Conservation (phyloP, 2,329 filamentous ascomycete genomes). For the Phyllosticta ampelicida region DNA sequence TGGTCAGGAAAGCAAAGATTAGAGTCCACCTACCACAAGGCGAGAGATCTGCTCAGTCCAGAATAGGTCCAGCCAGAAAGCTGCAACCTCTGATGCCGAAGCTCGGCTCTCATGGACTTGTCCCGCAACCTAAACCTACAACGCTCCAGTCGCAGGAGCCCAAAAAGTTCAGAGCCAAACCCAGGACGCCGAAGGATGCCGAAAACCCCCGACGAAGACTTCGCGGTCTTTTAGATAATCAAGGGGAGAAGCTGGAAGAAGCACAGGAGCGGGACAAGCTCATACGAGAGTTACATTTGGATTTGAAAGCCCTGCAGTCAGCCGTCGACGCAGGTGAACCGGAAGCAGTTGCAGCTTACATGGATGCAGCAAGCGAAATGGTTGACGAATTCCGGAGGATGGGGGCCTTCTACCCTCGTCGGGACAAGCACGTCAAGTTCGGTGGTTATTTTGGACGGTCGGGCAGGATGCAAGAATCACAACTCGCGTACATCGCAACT, state of each 20-base stretch:
- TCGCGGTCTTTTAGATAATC: slow-evolving; percentile 4
- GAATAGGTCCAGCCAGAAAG: not conserved
- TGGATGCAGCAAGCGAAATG: slow-evolving; percentile 48
- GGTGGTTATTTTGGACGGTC: slow-evolving; percentile 25
- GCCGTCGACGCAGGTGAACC: slow-evolving; percentile 39
- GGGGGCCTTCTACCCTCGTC: slow-evolving; percentile 45
- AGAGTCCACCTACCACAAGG: slow-evolving; percentile 12
- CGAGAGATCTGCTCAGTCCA: not conserved
- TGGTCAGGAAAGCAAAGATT: slow-evolving; percentile 35
- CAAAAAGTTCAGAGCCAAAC: not conserved
- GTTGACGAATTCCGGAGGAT: slow-evolving; percentile 51
- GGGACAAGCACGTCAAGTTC: slow-evolving; percentile 36
- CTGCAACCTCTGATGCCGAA: slow-evolving; percentile 1
- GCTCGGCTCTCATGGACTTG: not conserved
- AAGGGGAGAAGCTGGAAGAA: slow-evolving; percentile 11
- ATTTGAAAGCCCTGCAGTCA: slow-evolving; percentile 31
- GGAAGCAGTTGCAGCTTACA: slow-evolving; percentile 43
- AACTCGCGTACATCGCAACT: slow-evolving; percentile 4
- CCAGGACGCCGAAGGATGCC: not conserved
- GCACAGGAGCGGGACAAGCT: slow-evolving; percentile 25
- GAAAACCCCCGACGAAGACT: slow-evolving; percentile 5
- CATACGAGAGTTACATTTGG: slow-evolving; percentile 32
- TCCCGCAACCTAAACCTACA: not conserved
- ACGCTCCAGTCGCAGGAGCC: slow-evolving; percentile 6
- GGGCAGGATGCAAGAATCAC: slow-evolving; percentile 11